Conservation (phyloP, 108 stramenopile genomes). For the Fragilaria radians region DNA sequence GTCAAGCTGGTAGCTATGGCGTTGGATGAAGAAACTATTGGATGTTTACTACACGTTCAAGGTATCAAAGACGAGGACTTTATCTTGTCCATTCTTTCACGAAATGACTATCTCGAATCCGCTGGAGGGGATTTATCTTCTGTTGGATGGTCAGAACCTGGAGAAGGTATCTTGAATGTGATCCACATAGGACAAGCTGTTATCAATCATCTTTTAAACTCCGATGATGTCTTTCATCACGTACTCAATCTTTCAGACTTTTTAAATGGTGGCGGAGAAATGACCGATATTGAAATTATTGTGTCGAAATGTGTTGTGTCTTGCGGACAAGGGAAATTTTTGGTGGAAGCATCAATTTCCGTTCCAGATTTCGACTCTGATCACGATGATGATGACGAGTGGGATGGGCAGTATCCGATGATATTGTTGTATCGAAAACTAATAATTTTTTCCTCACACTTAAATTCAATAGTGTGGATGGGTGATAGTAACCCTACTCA, state of each 20-base stretch:
- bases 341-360: constrained; percentile 35
- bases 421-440: constrained; percentile 27
- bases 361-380: constrained; percentile 15
- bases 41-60: constrained; percentile 26
- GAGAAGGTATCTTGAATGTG: constrained; percentile 15
- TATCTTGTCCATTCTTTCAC: constrained; percentile 20
- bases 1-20: constrained; percentile 28
- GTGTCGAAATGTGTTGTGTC: constrained; percentile 28
- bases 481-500: constrained; percentile 14
- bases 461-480: constrained; percentile 40
- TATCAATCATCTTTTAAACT: constrained; percentile 28
- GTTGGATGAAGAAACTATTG: constrained; percentile 35
- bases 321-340: constrained; percentile 50
- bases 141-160: constrained; percentile 5
- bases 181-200: constrained; percentile 32
- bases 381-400: constrained; percentile 10
- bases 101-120: constrained; percentile 25
- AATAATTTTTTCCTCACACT: constrained; percentile 29
- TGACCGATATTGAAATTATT: constrained; percentile 16
- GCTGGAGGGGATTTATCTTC: not conserved
- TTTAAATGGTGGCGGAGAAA: constrained; percentile 16
- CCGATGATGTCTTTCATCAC: constrained; percentile 17
- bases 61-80: constrained; percentile 6
- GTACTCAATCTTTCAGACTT: constrained; percentile 16
- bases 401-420: not conserved